phyloP scores from a whole-genome alignment of 225 moss, liverwort and hornwort genomes.

The Polytrichum commune region DNA sequence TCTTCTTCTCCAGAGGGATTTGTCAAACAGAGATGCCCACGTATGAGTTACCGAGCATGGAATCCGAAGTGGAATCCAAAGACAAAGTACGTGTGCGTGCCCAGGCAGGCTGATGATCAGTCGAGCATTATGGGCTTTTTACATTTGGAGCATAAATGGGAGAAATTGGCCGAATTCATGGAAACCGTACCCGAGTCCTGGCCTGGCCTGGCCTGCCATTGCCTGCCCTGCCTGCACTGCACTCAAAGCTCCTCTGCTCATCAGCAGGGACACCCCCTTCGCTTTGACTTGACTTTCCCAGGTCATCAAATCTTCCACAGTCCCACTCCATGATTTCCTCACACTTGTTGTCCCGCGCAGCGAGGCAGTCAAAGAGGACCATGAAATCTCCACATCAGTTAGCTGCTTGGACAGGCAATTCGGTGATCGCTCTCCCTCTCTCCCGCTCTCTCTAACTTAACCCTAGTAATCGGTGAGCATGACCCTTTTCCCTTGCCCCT shows the following conservation, averaged over 20 bases:
- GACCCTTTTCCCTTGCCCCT: too few species aligned
- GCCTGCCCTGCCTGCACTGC: neutral
- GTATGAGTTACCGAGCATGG: too few species aligned
- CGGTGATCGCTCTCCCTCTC: neutral
- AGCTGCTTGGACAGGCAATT: neutral
- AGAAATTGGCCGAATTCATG: neutral
- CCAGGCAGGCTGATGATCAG: neutral
- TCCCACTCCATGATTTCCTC: constrained; percentile 3
- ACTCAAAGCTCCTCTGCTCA: constrained; percentile 3
- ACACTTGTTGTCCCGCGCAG: neutral
- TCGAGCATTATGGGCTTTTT: neutral
- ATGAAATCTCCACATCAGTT: neutral
- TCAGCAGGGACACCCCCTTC: neutral
- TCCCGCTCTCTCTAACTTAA: too few species aligned
- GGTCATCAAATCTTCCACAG: constrained; percentile 1
- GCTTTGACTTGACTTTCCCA: constrained; percentile 10
- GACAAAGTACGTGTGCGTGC: neutral
- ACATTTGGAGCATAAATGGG: neutral
- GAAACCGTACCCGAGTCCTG: neutral
- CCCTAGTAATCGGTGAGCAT: neutral
- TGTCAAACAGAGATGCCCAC: too few species aligned
- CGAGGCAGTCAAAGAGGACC: neutral
- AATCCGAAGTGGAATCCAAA: neutral
- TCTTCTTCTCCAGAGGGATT: too few species aligned
- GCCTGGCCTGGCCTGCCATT: neutral